Conservation (phyloP, 805 yeast species). For the Ogataea chonburiensis region DNA sequence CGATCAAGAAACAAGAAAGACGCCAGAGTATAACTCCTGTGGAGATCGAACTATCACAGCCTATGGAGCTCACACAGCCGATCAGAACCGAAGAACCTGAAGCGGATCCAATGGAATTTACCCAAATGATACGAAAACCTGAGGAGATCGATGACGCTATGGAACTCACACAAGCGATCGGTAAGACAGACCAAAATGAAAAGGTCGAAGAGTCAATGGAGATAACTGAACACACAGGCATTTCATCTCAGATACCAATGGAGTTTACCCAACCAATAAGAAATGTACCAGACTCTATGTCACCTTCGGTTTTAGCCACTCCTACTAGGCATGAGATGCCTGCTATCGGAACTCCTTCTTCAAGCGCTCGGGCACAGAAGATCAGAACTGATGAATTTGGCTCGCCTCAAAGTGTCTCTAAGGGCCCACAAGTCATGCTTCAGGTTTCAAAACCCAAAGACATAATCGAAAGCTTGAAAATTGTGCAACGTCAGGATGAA, state of each 20-base stretch:
- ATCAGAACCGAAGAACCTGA: neutral
- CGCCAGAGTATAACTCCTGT: neutral
- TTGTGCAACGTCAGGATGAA: conserved; percentile 2
- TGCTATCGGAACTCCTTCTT: conserved; percentile 15
- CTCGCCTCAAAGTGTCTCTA: conserved; percentile 23
- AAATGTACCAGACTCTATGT: conserved; percentile 6
- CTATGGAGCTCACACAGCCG: conserved; percentile 21
- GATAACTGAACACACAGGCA: neutral
- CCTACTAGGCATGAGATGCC: conserved; percentile 10
- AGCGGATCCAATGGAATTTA: conserved; percentile 17
- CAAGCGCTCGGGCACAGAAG: conserved; percentile 19
- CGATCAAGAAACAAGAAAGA: conserved; percentile 3
- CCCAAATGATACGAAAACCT: conserved; percentile 10
- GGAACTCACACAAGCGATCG: conserved; percentile 5
- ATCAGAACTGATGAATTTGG: conserved; percentile 22
- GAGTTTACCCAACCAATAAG: conserved; percentile 19
- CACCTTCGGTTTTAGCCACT: conserved; percentile 4
- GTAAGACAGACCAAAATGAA: neutral
- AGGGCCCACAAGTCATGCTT: conserved; percentile 6
- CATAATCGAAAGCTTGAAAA: conserved; percentile 6
- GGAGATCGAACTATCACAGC: conserved; percentile 11
- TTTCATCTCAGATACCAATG: conserved; percentile 11
- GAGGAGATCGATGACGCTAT: conserved; percentile 6
- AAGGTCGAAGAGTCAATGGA: conserved; percentile 9
- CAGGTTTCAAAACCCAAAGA: conserved; percentile 6